These are phyloP conservation scores for Psidium guajava DNA, from an alignment of 345 rosid genomes.

Conservation along the genomic window DNA sequence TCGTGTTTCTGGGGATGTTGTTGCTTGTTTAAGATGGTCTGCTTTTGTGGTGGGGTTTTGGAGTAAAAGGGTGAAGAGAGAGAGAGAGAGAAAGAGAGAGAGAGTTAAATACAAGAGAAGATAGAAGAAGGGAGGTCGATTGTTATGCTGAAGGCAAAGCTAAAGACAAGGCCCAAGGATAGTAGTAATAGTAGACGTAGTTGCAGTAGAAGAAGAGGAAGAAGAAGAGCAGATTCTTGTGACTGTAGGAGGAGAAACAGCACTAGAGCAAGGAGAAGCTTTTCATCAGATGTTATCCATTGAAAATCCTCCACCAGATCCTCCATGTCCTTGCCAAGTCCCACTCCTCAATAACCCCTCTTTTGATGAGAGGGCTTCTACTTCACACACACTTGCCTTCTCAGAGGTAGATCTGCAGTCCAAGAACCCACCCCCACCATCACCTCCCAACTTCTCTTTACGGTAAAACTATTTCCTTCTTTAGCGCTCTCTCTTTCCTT, in stretches of 20 bases:
- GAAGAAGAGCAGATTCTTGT: conserved; percentile 32
- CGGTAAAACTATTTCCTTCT: conserved; percentile 34
- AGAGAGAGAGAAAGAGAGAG: not conserved
- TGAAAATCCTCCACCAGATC: conserved; percentile 68
- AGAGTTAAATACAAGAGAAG: not conserved
- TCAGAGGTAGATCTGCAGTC: conserved; percentile 10
- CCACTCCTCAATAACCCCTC: conserved; percentile 7
- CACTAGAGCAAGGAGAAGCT: conserved; percentile 48
- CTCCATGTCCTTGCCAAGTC: conserved; percentile 38
- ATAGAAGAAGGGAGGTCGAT: not conserved
- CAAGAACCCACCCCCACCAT: conserved; percentile 12
- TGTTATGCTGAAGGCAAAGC: conserved; percentile 61
- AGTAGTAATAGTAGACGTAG: not conserved
- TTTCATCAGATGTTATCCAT: conserved; percentile 81
- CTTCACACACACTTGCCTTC: conserved; percentile 18
- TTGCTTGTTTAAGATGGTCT: not conserved
- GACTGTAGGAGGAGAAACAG: conserved; percentile 48
- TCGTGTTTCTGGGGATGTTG: conserved; percentile 1
- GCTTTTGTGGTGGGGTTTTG: conserved; percentile 22
- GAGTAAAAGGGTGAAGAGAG: not conserved
- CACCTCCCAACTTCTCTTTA: conserved; percentile 56
- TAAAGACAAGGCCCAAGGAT: conserved; percentile 24
- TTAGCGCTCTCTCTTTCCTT: not conserved
- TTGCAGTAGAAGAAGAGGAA: conserved; percentile 13
- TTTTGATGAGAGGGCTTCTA: conserved; percentile 25